Evolutionary conservation across 768 basidiomycete species (phyloP), one percentile per base, ranked within the genome.

Genomic region (Agaricus blazei): DNA sequence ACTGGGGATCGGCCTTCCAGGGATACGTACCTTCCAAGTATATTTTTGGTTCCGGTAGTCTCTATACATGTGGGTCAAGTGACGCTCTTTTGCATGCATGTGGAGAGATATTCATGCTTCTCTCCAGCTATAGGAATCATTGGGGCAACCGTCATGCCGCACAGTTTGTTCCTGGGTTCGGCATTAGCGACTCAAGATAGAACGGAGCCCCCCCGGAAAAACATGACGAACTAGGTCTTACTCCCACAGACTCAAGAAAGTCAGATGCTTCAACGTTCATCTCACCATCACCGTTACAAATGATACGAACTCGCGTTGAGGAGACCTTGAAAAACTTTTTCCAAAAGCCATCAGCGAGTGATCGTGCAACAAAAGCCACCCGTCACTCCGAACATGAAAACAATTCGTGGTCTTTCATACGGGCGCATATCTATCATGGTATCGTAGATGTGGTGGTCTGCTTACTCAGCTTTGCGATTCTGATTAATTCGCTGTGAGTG

Each of bases 81-180:
- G n/a, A 34, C 19, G 31, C 5, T 23, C 19, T 26, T 14, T 11
- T 29, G 27, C 24, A 48, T 15, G 3, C 12, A 23, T 27, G 41
- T 5, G 38, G 31, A 24, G 28, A 26, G 49, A 26, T 40, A 37
- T 36, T 28, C 44, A 46, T 27, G 31, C 56, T 41, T 29, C 26
- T 8, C 3, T 37, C 11, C 58, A 85, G 83, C 85, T 29, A 81
- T 88, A 52, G 88, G 88, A 37, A 84, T 91, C 48, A 64, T 89
- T 1, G 87, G 88, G 29, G 91, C 92, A 1, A 97, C 92, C 2
- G 86, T 93, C 57, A 95, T 95, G 93, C 93, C 93, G 0, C 93
- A 95, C 67, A 87, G 87, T 57, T 75, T 97, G n/a, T 93, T 90
- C 74, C 76, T 97, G 14, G 94, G 93, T 4, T 92, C 90, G 2